Evolutionary conservation across 441 rosid species (phyloP), one percentile per base, ranked within the genome.

Genomic region (Corymbia citriodora): DNA sequence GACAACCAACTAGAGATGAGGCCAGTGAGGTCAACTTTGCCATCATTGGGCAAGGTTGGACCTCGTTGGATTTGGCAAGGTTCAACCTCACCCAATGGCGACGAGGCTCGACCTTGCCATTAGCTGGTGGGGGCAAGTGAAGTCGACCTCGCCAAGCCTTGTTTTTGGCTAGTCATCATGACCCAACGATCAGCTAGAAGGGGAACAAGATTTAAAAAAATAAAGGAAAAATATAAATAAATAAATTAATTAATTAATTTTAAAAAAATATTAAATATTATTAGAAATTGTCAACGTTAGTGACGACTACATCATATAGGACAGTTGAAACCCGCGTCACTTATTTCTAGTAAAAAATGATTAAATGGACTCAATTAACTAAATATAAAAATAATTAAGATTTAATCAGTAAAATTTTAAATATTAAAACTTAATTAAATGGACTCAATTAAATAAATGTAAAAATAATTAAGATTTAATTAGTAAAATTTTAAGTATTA

Each of bases 161-260:
- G 14, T 29, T 13, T 59, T 59, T 59, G 14, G n/a, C 5, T 0
- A 10, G 0, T 63, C 33, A 7, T 9, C 36, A 25, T 29, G 36
- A 31, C 36, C 2, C 2, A 12, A 0, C 1, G 0, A 29, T 4
- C 1, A 7, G 5, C 18, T 29, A 29, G n/a, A 13, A 4, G 33
- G 29, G 33, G 70, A 29, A 27, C 5, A 57, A 23, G 21, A 19
- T 6, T 2, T 5, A 54, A 25, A 59, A 23, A 57, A 55, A 21
- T 0, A 9, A 57, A 4, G 18, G 7, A 63, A 16, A 8, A 63
- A 63, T 29, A 29, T 63, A 27, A 29, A 14, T 1, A 7, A 29
- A 14, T 29, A 4, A 40, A 40, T 40, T 4, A 40, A 40, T 40
- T 40, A 6, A 33, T 33, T 33, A 33, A 33, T 33, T 33, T 13